Evolutionary conservation across 2,329 filamentous ascomycete genomes (phyloP).

Genomic region (Aspergillus sp.): DNA sequence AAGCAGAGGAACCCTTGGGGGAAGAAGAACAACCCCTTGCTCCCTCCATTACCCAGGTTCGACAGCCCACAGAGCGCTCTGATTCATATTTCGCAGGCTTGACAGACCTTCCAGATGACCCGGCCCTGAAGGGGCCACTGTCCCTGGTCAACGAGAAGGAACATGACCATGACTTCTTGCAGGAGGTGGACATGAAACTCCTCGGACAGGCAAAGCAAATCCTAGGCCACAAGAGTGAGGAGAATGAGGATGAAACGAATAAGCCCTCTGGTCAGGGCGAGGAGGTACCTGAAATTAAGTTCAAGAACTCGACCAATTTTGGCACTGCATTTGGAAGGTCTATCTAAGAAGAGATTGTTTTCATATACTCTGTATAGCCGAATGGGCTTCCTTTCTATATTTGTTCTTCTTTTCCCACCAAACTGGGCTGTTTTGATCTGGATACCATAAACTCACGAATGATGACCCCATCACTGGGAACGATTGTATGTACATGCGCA

Average conservation of each 20-base stretch:
- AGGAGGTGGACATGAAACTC: constrained; percentile 45
- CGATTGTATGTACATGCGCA: constrained; percentile 1
- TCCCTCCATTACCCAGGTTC: constrained; percentile 28
- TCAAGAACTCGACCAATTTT: constrained; percentile 48
- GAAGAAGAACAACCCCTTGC: constrained; percentile 34
- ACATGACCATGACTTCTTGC: constrained; percentile 42
- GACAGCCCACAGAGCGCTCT: constrained; percentile 37
- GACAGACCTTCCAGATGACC: constrained; percentile 42
- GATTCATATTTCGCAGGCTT: constrained; percentile 42
- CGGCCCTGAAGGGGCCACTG: constrained; percentile 44
- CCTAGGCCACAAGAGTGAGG: constrained; percentile 24
- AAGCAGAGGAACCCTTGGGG: constrained; percentile 19
- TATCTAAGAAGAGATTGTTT: constrained; percentile 17
- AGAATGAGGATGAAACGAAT: constrained; percentile 20
- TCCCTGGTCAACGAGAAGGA: constrained; percentile 43
- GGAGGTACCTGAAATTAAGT: constrained; percentile 39
- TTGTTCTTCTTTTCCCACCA: not conserved
- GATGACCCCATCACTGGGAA: not conserved
- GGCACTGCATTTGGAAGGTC: constrained; percentile 46
- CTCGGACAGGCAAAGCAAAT: constrained; percentile 39
- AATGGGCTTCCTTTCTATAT: not conserved
- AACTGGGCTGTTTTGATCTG: not conserved
- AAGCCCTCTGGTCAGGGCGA: constrained; percentile 25
- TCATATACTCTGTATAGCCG: not conserved
- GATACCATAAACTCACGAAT: constrained; percentile 12